Conservation (phyloP, 306 rosid species). For the Dicorynia guianensis region DNA sequence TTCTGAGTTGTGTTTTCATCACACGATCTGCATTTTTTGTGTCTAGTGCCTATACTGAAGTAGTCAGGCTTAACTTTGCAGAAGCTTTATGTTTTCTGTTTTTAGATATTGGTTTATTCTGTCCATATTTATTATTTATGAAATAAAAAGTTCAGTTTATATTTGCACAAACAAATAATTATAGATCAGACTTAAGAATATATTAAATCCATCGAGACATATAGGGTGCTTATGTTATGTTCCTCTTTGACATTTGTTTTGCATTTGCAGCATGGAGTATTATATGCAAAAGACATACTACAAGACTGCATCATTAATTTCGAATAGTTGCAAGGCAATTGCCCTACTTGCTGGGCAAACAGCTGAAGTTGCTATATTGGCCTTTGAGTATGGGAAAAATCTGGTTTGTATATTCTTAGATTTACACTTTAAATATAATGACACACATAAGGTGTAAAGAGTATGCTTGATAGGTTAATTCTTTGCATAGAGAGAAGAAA, state of each 20-base stretch:
- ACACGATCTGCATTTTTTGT: slow-evolving; percentile 28
- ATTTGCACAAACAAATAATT: slow-evolving; percentile 14
- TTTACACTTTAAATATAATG: slow-evolving; percentile 15
- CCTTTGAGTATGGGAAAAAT: slow-evolving; percentile 92
- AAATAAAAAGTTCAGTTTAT: not conserved
- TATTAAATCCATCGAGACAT: not conserved
- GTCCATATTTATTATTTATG: not conserved
- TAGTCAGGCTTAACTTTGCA: slow-evolving; percentile 22
- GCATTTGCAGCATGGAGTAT: slow-evolving; percentile 89
- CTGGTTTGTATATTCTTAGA: slow-evolving; percentile 72
- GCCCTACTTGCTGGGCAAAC: slow-evolving; percentile 97
- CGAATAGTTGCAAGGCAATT: slow-evolving; percentile 95
- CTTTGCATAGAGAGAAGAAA: slow-evolving; percentile 28
- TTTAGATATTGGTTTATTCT: not conserved
- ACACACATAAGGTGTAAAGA: slow-evolving; percentile 7
- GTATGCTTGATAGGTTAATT: slow-evolving; percentile 23
- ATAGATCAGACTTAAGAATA: slow-evolving; percentile 9
- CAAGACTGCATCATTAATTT: slow-evolving; percentile 95
- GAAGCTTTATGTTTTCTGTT: not conserved
- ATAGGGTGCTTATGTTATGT: slow-evolving; percentile 12
- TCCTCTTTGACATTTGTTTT: slow-evolving; percentile 30
- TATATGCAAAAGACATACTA: slow-evolving; percentile 88
- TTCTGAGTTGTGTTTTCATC: slow-evolving; percentile 41
- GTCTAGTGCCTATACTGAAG: not conserved
- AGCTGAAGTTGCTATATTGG: slow-evolving; percentile 80